phyloP scores from a whole-genome alignment of 2,329 filamentous ascomycete species.

The Allantophomopsis lycopodina region DNA sequence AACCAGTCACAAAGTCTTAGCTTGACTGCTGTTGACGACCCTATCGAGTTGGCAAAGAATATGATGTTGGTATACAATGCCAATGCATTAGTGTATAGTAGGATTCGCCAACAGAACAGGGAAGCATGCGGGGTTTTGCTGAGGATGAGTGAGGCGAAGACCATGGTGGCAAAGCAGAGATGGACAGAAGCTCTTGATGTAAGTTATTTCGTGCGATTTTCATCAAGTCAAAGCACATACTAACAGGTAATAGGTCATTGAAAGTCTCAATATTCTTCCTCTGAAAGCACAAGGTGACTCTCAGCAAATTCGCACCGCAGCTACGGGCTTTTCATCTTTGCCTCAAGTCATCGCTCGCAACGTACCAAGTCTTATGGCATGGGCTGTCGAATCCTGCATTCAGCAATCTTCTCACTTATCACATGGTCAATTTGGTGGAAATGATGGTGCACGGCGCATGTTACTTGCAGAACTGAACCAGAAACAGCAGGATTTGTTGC shows the following conservation, averaged over 20 bases:
- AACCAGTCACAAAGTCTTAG: slow-evolving; percentile 31
- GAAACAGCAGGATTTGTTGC: slow-evolving; percentile 80
- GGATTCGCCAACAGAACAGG: slow-evolving; percentile 42
- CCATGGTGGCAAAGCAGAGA: slow-evolving; percentile 38
- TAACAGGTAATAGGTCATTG: slow-evolving; percentile 46
- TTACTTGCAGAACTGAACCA: slow-evolving; percentile 61
- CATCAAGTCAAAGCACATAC: slow-evolving; percentile 5
- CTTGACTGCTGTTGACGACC: slow-evolving; percentile 54
- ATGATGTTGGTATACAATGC: slow-evolving; percentile 48
- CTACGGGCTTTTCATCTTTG: slow-evolving; percentile 67
- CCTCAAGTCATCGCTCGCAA: slow-evolving; percentile 76
- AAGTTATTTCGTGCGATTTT: slow-evolving; percentile 23
- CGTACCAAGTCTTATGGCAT: slow-evolving; percentile 82
- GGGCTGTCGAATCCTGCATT: slow-evolving; percentile 81
- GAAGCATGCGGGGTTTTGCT: slow-evolving; percentile 45
- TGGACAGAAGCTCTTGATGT: slow-evolving; percentile 53
- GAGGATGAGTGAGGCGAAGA: slow-evolving; percentile 45
- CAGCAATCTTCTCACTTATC: slow-evolving; percentile 61
- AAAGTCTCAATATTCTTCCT: slow-evolving; percentile 64
- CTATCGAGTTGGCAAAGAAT: slow-evolving; percentile 44
- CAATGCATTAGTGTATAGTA: slow-evolving; percentile 44
- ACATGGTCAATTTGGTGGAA: slow-evolving; percentile 60
- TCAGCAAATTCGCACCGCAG: slow-evolving; percentile 62
- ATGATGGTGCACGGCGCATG: slow-evolving; percentile 46
- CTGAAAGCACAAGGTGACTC: slow-evolving; percentile 64